Conservation (phyloP, 2,329 filamentous ascomycete genomes). For the Aspergillus nomiae region DNA sequence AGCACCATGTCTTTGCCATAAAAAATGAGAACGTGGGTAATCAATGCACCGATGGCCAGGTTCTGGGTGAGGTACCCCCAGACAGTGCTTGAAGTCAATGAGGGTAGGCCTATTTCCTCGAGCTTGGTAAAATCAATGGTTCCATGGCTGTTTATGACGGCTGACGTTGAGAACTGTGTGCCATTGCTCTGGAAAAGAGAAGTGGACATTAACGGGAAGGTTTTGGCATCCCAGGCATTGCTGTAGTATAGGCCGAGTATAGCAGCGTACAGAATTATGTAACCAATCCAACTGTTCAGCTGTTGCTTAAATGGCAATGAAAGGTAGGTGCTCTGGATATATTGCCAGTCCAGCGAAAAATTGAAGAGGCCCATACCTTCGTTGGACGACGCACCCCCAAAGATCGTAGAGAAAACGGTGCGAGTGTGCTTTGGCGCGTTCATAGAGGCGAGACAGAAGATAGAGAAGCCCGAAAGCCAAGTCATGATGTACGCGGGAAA, state of each 20-base stretch:
- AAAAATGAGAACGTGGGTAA: constrained; percentile 28
- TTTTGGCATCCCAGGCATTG: constrained; percentile 25
- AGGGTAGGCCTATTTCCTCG: not conserved
- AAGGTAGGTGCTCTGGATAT: constrained; percentile 54
- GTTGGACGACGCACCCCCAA: constrained; percentile 28
- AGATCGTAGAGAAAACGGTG: constrained; percentile 20
- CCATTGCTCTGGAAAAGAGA: constrained; percentile 36
- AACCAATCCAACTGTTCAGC: constrained; percentile 49
- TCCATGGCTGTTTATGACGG: constrained; percentile 24
- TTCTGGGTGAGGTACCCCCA: constrained; percentile 21
- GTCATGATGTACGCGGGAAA: constrained; percentile 30
- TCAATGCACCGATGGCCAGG: constrained; percentile 27
- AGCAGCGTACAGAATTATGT: constrained; percentile 48
- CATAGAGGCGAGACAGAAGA: constrained; percentile 17
- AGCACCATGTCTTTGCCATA: constrained; percentile 25
- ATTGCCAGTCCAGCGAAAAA: constrained; percentile 30
- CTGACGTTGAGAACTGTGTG: constrained; percentile 20
- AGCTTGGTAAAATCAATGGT: constrained; percentile 32
- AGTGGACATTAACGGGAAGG: constrained; percentile 31
- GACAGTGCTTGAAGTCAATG: constrained; percentile 29
- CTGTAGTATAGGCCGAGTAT: constrained; percentile 28
- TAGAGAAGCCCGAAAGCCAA: constrained; percentile 26
- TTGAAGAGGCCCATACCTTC: constrained; percentile 29
- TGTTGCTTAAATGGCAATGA: constrained; percentile 57
- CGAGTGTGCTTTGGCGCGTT: constrained; percentile 9